Evolutionary conservation across 139 green algal genomes (phyloP).

Genomic region (Chlamydomonas asymmetrica): DNA sequence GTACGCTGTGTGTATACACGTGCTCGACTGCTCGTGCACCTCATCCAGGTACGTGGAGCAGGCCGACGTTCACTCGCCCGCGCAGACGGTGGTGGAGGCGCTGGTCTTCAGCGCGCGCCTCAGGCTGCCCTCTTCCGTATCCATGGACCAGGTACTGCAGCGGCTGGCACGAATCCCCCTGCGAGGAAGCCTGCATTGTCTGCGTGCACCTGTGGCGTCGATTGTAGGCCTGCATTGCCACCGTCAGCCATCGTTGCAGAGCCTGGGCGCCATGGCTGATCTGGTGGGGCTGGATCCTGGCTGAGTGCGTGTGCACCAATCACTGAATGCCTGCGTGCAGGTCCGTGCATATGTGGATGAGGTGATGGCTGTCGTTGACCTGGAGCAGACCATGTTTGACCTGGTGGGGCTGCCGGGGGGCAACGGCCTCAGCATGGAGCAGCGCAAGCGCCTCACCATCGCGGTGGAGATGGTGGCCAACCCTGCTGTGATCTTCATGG

Average conservation of each 20-base stretch:
- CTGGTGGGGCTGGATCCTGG: too few relatives aligned
- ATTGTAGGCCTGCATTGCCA: too few relatives aligned
- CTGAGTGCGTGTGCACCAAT: too few relatives aligned
- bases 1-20: too few relatives aligned
- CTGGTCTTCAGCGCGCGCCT: constrained; percentile 65
- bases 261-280: too few relatives aligned
- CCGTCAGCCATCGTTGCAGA: too few relatives aligned
- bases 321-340: too few relatives aligned
- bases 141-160: background rate
- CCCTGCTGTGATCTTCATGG: constrained; percentile 58
- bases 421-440: constrained; percentile 54
- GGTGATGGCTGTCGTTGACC: constrained; percentile 79
- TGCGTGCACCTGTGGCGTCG: too few relatives aligned
- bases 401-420: constrained; percentile 45
- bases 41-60: constrained; percentile 53
- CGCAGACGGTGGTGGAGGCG: constrained; percentile 68
- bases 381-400: constrained; percentile 44
- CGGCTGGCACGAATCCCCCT: too few relatives aligned
- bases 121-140: constrained; percentile 1
- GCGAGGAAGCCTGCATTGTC: too few relatives aligned
- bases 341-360: constrained; percentile 59
- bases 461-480: constrained; percentile 89
- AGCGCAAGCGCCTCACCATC: constrained; percentile 90
- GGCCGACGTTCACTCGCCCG: constrained; percentile 51
- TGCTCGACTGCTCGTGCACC: too few relatives aligned